Base-by-base conservation (phyloP, 2,329 filamentous ascomycete species). In the Colletotrichum noveboracense region DNA sequence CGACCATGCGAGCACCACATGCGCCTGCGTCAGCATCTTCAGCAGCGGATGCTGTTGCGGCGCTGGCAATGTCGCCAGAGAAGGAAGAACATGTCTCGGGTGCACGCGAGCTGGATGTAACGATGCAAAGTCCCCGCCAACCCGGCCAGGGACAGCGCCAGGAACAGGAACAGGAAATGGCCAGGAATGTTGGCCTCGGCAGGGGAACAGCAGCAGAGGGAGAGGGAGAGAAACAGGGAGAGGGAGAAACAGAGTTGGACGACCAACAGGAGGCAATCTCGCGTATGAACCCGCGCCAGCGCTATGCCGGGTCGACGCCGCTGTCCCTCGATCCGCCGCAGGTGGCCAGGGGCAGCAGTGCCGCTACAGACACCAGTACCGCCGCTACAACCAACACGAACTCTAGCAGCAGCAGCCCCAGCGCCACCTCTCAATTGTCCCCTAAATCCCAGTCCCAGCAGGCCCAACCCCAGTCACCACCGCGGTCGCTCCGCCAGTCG, bases 301-400 rank as follows among this genome's bases (percentile, higher is more conserved):
- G 75, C 68, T 64, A 71, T 65, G 74, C 76, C 58, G 76, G 76
- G 30, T 77, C 76, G 43, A 77, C 76, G 48, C 76, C 76, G 58
- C 75, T 77, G 66, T 74, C 64, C n/a, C 71, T 77, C 56, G 74
- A 75, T 32, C 64, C 64, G 73, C 64, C 73, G 43, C 70, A 65
- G 73, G 65, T 69, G 73, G 56, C 48, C 71, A 70, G 66, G 71
- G 36, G 72, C 48, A 61, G 21, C 72, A 70, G 61, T 60, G 71
- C 66, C 52, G 52, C 70, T 58, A 66, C 52, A 66, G 60, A 72
- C 48, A 48, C 48, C 43, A 21, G 43, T 32, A 55, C 34, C n/a
- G 48, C 55, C 28, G 32, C 34, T 24, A 68, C 43, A 5, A 48
- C 36, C 32, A 62, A 28, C 64, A 26, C 36, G 24, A 62, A 28